These are phyloP conservation scores for Grosmannia huntii DNA, from an alignment of 2,329 filamentous ascomycete species.

Conservation along the genomic window DNA sequence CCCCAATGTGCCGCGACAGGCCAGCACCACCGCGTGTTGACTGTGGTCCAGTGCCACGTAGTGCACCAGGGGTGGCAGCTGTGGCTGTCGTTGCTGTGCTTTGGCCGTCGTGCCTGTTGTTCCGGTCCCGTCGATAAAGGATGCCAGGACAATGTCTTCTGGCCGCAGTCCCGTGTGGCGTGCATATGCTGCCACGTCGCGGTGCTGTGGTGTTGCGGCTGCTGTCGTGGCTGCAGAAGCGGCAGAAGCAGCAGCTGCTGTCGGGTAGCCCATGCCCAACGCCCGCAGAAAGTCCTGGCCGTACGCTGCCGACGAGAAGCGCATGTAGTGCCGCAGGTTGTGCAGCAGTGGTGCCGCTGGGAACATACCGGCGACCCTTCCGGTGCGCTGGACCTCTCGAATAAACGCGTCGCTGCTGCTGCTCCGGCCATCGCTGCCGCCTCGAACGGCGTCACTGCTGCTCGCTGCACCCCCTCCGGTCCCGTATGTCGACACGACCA, in stretches of 20 bases:
- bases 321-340: slow-evolving; percentile 52
- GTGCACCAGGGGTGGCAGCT: slow-evolving; percentile 56
- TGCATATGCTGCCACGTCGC: slow-evolving; percentile 50
- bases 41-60: slow-evolving; percentile 61
- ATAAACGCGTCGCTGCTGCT: slow-evolving; percentile 27
- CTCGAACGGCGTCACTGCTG: slow-evolving; percentile 7
- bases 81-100: slow-evolving; percentile 33
- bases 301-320: slow-evolving; percentile 54
- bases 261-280: slow-evolving; percentile 41
- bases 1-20: slow-evolving; percentile 57
- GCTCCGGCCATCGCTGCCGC: slow-evolving; percentile 13
- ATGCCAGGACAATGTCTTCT: slow-evolving; percentile 51
- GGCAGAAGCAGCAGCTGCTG: slow-evolving; percentile 10
- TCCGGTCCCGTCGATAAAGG: slow-evolving; percentile 53
- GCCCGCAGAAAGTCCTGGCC: slow-evolving; percentile 50
- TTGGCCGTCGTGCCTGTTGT: slow-evolving; percentile 43
- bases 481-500: slow-evolving; percentile 36
- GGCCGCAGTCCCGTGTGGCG: slow-evolving; percentile 47
- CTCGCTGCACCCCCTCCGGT: slow-evolving; percentile 29
- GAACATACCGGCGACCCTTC: slow-evolving; percentile 44
- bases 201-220: slow-evolving; percentile 24
- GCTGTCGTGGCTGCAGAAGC: background rate
- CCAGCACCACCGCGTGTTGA: slow-evolving; percentile 59
- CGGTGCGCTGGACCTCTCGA: slow-evolving; percentile 34
- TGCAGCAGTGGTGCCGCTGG: slow-evolving; percentile 45